phyloP scores from a whole-genome alignment of 139 green algal species.

The Tetradesmus obliquus region DNA sequence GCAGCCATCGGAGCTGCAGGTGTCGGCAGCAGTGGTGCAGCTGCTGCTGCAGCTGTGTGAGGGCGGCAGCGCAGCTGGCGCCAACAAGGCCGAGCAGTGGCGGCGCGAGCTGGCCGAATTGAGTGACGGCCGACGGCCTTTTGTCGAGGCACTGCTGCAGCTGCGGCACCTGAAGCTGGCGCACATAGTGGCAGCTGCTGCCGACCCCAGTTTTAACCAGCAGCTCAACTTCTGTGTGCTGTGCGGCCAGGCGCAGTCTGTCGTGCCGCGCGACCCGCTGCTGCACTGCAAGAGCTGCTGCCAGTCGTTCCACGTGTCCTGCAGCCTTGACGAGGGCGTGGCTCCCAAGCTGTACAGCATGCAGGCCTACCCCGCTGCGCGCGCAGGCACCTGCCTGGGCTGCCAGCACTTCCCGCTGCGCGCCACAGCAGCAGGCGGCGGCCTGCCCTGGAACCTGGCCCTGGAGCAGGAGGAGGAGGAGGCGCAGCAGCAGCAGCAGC shows the following conservation, averaged over 20 bases:
- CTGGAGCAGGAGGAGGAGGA: not conserved
- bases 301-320: conserved; percentile 10
- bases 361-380: conserved; percentile 10
- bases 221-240: conserved; percentile 32
- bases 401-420: conserved; percentile 31
- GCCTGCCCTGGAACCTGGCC: not conserved
- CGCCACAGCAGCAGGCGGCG: not conserved
- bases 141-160: not conserved
- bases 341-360: conserved; percentile 7
- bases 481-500: not conserved
- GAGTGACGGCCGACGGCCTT: not conserved
- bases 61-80: not conserved
- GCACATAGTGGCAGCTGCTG: conserved; percentile 13
- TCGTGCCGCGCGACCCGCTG: not conserved
- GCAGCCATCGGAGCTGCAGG: not conserved
- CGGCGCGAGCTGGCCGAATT: not conserved
- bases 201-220: not conserved
- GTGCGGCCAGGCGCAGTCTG: conserved; percentile 16
- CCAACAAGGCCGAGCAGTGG: not conserved
- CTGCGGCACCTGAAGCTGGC: not conserved
- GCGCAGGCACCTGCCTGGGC: conserved; percentile 4
- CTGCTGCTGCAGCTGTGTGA: not conserved
- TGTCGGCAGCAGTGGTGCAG: conserved; percentile 11
- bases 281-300: conserved; percentile 29
- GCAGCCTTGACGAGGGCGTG: not conserved